phyloP scores from a whole-genome alignment of 129 eudicot genomes.

The Arctium lappa region DNA sequence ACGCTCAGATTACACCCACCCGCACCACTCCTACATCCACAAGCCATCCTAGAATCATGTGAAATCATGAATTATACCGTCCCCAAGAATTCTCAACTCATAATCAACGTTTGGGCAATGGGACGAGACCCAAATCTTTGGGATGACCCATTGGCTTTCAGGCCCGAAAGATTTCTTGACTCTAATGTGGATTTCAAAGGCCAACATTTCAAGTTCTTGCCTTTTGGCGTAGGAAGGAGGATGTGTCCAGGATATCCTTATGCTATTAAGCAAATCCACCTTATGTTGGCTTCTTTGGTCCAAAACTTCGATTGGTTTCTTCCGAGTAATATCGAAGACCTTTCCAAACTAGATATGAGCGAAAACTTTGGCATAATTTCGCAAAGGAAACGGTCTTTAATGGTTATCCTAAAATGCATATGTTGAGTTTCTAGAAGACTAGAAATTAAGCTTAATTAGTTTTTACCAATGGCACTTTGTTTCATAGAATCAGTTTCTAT shows the following conservation, averaged over 20 bases:
- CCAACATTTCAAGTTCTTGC: slow-evolving; percentile 48
- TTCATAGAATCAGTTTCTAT: background rate
- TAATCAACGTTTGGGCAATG: slow-evolving; percentile 57
- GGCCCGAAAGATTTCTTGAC: slow-evolving; percentile 44
- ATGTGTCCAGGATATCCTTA: slow-evolving; percentile 61
- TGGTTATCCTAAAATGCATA: slow-evolving; percentile 31
- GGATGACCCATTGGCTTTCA: slow-evolving; percentile 47
- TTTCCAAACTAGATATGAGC: slow-evolving; percentile 27
- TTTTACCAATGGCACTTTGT: background rate
- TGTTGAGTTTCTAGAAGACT: background rate
- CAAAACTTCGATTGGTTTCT: slow-evolving; percentile 46
- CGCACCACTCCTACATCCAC: slow-evolving; percentile 51
- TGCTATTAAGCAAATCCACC: slow-evolving; percentile 38
- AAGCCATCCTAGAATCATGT: slow-evolving; percentile 33
- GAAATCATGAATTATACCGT: slow-evolving; percentile 19
- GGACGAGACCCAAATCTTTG: slow-evolving; percentile 50
- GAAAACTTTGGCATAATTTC: slow-evolving; percentile 36
- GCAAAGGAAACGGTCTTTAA: slow-evolving; percentile 30
- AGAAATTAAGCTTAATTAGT: background rate
- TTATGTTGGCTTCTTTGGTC: slow-evolving; percentile 47
- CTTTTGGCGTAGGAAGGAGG: slow-evolving; percentile 61
- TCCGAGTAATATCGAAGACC: slow-evolving; percentile 28
- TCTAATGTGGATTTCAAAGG: slow-evolving; percentile 53
- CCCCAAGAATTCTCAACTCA: slow-evolving; percentile 37
- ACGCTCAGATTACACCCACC: slow-evolving; percentile 62